Evolutionary conservation across 192 early-diverging fungal genomes (phyloP).

Genomic region (Thamnidium elegans): DNA sequence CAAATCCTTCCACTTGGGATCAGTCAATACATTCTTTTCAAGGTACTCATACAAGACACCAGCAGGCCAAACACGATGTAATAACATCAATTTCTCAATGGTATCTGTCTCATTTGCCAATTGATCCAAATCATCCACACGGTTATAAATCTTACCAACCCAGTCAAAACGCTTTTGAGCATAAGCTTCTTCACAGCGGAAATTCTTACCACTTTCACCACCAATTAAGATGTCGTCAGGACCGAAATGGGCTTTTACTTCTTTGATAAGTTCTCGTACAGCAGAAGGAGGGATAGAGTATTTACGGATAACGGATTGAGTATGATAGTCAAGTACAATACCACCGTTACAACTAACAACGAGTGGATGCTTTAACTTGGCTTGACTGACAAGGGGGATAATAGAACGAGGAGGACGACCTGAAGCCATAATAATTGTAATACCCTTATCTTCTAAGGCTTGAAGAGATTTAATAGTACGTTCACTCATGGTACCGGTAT

Average conservation of each 20-base stretch:
- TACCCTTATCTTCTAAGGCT: slow-evolving; percentile 15
- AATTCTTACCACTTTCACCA: slow-evolving; percentile 25
- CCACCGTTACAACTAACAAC: slow-evolving; percentile 29
- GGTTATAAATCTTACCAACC: slow-evolving; percentile 9
- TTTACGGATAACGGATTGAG: slow-evolving; percentile 11
- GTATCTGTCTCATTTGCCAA: slow-evolving; percentile 12
- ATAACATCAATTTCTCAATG: slow-evolving; percentile 27
- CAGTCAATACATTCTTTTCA: slow-evolving; percentile 12
- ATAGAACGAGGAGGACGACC: slow-evolving; percentile 32
- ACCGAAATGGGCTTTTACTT: slow-evolving; percentile 14
- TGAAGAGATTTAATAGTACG: slow-evolving; percentile 19
- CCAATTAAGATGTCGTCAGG: slow-evolving; percentile 19
- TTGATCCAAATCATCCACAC: slow-evolving; percentile 16
- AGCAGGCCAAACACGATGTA: slow-evolving; percentile 18
- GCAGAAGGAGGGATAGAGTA: slow-evolving; percentile 20
- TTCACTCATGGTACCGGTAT: slow-evolving; percentile 12
- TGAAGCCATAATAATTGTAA: slow-evolving; percentile 26
- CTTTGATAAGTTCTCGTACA: slow-evolving; percentile 7
- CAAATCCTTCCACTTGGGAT: slow-evolving; percentile 20
- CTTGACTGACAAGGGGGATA: slow-evolving; percentile 20
- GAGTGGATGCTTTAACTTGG: slow-evolving; percentile 14
- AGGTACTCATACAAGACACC: slow-evolving; percentile 12
- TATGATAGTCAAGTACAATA: slow-evolving; percentile 23
- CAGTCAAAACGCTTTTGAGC: not conserved
- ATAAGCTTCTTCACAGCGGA: slow-evolving; percentile 28